Base-by-base conservation (phyloP, 2,329 filamentous ascomycete species). In the Raffaelea deltoideospora region DNA sequence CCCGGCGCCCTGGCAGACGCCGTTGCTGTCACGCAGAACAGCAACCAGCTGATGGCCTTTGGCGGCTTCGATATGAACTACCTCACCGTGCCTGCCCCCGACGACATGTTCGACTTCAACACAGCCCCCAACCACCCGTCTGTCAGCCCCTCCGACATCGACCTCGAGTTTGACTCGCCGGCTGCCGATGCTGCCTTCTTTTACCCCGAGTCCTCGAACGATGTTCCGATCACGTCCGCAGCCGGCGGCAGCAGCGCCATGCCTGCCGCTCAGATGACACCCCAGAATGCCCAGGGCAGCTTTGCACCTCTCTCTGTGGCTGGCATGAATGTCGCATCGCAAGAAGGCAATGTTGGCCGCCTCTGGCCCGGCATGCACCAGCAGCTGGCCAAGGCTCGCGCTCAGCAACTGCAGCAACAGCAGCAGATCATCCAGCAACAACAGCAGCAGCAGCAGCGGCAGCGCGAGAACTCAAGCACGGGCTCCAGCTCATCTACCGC, bases 281-380 rank as follows among this genome's bases (percentile, higher is more conserved):
- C 65, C 34, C 67, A 80, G 52, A 75, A 81, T 48, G 61, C 74
- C 44, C 56, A 58, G 22, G 62, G 66, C 35, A 53, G 60, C 27
- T 56, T 60, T 2, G 60, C 55, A 48, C 60, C 57, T 52, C 68
- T 58, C 5, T 53, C 55, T 10, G 43, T 59, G 33, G 60, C 63
- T 3, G 30, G 35, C 40, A 59, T 62, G 20, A 26, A 27, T 28
- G 37, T 32, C 40, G 59, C 62, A 1, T 62, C 72, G 42, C 62
- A 69, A 26, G 18, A 21, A 9, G 63, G 60, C 52, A 68, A 59
- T 41, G 68, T 77, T 36, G 79, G 83, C 45, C 76, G 86, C 45
- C 76, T 92, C 47, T 95, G 84, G 65, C 88, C 88, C 11, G 88
- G 87, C 37, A 90, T 93, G 70, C 88, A 96, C 61, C 84, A 86